phyloP scores from a whole-genome alignment of 2,329 filamentous ascomycete species.

The Aspergillus bombycis region DNA sequence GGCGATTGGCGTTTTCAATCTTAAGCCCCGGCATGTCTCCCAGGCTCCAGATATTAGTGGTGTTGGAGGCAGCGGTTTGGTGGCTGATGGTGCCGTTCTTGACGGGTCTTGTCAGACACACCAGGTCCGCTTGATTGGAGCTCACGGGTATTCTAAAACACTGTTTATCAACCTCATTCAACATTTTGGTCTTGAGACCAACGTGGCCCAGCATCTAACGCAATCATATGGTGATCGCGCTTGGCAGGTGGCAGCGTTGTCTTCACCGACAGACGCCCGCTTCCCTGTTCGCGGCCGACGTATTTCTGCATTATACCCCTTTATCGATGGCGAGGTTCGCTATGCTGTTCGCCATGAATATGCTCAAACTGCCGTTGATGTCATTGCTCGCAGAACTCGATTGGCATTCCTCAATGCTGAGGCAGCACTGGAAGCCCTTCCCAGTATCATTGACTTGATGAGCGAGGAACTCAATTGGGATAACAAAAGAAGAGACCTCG shows the following conservation, averaged over 20 bases:
- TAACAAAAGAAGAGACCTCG: slow-evolving; percentile 68
- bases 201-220: slow-evolving; percentile 86
- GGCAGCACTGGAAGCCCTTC: slow-evolving; percentile 83
- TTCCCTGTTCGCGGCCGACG: slow-evolving; percentile 83
- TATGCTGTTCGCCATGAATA: slow-evolving; percentile 90
- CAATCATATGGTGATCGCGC: slow-evolving; percentile 89
- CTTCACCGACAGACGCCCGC: slow-evolving; percentile 72
- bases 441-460: slow-evolving; percentile 88
- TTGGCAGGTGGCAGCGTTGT: slow-evolving; percentile 85
- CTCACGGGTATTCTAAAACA: slow-evolving; percentile 85
- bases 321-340: slow-evolving; percentile 87
- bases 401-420: slow-evolving; percentile 91
- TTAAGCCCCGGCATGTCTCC: slow-evolving; percentile 61
- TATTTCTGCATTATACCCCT: slow-evolving; percentile 80
- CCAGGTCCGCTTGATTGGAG: slow-evolving; percentile 77
- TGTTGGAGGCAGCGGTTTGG: slow-evolving; percentile 68
- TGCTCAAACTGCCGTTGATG: slow-evolving; percentile 86
- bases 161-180: slow-evolving; percentile 95
- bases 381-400: slow-evolving; percentile 80
- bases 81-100: slow-evolving; percentile 71
- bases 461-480: slow-evolving; percentile 80
- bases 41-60: slow-evolving; percentile 70
- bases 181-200: slow-evolving; percentile 88
- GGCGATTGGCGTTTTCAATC: slow-evolving; percentile 69
- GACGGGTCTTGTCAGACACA: slow-evolving; percentile 83